Evolutionary conservation across 2,329 filamentous ascomycete genomes (phyloP), one percentile per base, ranked within the genome.

Genomic region (Nannizziopsis arthrosporioides): DNA sequence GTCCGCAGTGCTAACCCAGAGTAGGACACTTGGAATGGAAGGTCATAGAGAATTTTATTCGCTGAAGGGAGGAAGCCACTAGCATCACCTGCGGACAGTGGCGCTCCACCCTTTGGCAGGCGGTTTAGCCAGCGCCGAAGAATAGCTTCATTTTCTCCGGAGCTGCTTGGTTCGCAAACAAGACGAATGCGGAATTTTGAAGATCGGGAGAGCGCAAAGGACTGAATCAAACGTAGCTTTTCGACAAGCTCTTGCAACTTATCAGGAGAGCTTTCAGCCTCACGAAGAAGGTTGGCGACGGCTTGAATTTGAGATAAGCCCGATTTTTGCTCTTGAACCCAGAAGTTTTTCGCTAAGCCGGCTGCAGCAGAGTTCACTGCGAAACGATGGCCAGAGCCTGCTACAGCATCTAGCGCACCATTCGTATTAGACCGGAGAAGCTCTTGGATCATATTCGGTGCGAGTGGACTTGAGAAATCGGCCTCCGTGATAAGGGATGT

Each of bases 1-100:
- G 90, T 94, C 5, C 85, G 81, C 11, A 94, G 68, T 14, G 87
- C 83, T 39, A 92, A 74, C 12, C 82, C 84, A 6, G 90, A 87
- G 62, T 96, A 96, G 63, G 94, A 95, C 31, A 98, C 92, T 67
- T 98, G 92, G 67, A 94, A 98, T 0, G 92, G 92, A 14, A 98
- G 74, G 18, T 90, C 84, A 68, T 94, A 96, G 68, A 96, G 93
- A 0, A 87, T 82, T 63, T 88, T 92, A 54, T 64, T 61, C 46
- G 71, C 68, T 8, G 66, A 67, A 32, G 65, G 63, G 42, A 63
- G 61, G 54, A 62, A 53, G 49, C 57, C 45, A 9, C 42, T 34
- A 8, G 47, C 7, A 22, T 27, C 35, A 41, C 60, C 49, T 8
- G 57, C 44, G 8, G 56, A 47, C 2, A 56, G 45, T 51, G 74